A percentile compares a stretch with the other conserved stretches of the same genome.
These are phyloP conservation scores for Krasilnikovozyma curviuscula DNA, from an alignment of 768 basidiomycete genomes.

Conservation along the genomic window DNA sequence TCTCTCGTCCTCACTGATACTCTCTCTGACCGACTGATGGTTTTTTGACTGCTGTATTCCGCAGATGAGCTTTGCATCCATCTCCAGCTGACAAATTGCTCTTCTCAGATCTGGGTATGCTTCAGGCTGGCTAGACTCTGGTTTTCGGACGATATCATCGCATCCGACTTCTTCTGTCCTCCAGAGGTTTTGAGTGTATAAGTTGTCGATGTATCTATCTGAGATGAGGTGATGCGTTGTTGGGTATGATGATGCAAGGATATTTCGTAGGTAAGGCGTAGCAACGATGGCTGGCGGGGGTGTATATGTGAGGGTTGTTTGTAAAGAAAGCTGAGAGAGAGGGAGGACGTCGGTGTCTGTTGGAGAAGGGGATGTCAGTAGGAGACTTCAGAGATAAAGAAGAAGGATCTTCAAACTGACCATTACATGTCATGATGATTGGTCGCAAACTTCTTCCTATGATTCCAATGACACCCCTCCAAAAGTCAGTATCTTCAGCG, in stretches of 20 bases:
- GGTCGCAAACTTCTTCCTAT: conserved; percentile 70
- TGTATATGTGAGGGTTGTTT: conserved; percentile 46
- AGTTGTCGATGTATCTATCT: conserved; percentile 28
- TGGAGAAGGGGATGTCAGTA: too few relatives aligned
- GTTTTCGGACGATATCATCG: conserved; percentile 1
- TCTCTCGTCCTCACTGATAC: background rate
- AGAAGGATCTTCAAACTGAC: conserved; percentile 50
- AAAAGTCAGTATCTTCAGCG: conserved; percentile 61
- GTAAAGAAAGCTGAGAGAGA: conserved; percentile 50
- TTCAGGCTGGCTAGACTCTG: conserved; percentile 26
- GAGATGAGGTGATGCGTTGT: too few relatives aligned
- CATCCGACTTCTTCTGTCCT: background rate
- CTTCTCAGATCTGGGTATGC: conserved; percentile 41
- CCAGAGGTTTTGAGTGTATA: conserved; percentile 19
- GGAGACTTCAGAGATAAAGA: background rate
- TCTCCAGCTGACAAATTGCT: conserved; percentile 45
- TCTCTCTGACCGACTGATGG: background rate
- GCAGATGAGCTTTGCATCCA: conserved; percentile 18
- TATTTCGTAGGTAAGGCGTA: conserved; percentile 43
- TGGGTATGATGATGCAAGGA: too few relatives aligned
- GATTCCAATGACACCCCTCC: conserved; percentile 59
- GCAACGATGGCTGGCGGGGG: conserved; percentile 40
- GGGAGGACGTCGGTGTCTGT: conserved; percentile 37
- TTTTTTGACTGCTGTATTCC: background rate
- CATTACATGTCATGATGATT: conserved; percentile 86